Percentiles rank a stretch among this genome's conserved stretches.
These are phyloP conservation scores for Trichophyton rubrum DNA, from an alignment of 2,329 filamentous ascomycete species.

Conservation along the genomic window DNA sequence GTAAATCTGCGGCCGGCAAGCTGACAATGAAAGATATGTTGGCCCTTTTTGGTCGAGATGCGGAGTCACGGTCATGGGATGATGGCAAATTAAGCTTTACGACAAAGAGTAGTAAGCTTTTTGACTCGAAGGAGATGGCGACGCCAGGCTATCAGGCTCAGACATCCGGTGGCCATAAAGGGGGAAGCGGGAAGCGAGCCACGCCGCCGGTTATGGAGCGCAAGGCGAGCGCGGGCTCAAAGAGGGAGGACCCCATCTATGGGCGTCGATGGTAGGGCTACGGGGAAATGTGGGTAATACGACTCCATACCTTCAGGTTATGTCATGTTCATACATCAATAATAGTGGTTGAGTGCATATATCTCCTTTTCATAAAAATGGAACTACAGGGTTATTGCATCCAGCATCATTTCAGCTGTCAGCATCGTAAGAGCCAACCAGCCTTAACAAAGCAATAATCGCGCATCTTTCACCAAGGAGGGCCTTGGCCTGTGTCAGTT, in stretches of 20 bases:
- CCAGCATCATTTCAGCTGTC: too few relatives aligned
- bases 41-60: conserved; percentile 68
- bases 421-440: too few relatives aligned
- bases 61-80: conserved; percentile 38
- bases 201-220: conserved; percentile 14
- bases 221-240: conserved; percentile 5
- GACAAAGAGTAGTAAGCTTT: conserved; percentile 21
- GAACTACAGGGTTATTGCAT: too few relatives aligned
- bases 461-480: too few relatives aligned
- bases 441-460: too few relatives aligned
- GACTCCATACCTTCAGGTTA: too few relatives aligned
- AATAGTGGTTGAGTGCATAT: neutral
- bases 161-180: neutral
- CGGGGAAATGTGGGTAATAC: neutral
- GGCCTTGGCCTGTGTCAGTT: neutral
- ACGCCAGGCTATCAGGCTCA: conserved; percentile 6
- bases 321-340: neutral
- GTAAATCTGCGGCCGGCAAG: conserved; percentile 63
- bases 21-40: conserved; percentile 88
- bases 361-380: neutral
- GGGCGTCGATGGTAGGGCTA: conserved; percentile 18
- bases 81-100: conserved; percentile 16
- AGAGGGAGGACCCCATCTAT: conserved; percentile 19
- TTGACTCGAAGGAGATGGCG: conserved; percentile 16
- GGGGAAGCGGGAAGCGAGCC: conserved; percentile 8